These are phyloP conservation scores for Phellinidium pouzarii DNA, from an alignment of 1,284 basidiomycete genomes.

Conservation along the genomic window DNA sequence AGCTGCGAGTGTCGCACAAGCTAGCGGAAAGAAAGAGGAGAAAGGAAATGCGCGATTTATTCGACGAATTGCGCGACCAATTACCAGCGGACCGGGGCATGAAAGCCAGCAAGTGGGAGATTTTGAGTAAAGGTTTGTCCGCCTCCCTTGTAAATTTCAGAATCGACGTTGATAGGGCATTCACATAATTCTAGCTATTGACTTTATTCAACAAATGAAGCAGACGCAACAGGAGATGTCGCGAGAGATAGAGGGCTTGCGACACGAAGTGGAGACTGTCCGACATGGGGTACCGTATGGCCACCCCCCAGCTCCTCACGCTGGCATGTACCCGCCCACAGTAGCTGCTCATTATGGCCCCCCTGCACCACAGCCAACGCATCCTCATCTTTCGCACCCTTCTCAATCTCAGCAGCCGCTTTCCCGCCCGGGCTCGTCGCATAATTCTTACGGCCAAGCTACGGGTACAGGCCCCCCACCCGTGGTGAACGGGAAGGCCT, in stretches of 20 bases:
- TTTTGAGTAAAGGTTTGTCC: conserved; percentile 78
- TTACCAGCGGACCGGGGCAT: conserved; percentile 86
- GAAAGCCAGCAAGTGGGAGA: conserved; percentile 97
- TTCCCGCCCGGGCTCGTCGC: conserved; percentile 38
- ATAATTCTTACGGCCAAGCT: conserved; percentile 41
- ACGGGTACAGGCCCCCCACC: conserved; percentile 26
- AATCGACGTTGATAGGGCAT: not conserved
- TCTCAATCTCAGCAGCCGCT: conserved; percentile 31
- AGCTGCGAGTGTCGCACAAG: conserved; percentile 89
- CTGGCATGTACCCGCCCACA: conserved; percentile 41
- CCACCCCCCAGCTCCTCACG: conserved; percentile 41
- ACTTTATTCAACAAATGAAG: conserved; percentile 77
- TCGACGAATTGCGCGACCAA: conserved; percentile 88
- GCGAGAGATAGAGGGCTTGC: conserved; percentile 70
- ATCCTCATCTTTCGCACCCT: conserved; percentile 26
- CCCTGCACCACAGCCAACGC: conserved; percentile 23
- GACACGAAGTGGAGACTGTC: conserved; percentile 64
- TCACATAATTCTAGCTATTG: conserved; percentile 57
- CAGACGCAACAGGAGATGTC: conserved; percentile 67
- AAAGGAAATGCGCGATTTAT: conserved; percentile 97
- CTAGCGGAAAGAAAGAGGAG: conserved; percentile 89
- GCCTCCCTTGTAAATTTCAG: not conserved
- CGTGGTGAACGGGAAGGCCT: conserved; percentile 16
- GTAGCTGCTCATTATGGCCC: conserved; percentile 7
- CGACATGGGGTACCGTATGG: conserved; percentile 55